These are phyloP conservation scores for Cercophora newfieldiana DNA, from an alignment of 495 filamentous ascomycete genomes.

Conservation along the genomic window DNA sequence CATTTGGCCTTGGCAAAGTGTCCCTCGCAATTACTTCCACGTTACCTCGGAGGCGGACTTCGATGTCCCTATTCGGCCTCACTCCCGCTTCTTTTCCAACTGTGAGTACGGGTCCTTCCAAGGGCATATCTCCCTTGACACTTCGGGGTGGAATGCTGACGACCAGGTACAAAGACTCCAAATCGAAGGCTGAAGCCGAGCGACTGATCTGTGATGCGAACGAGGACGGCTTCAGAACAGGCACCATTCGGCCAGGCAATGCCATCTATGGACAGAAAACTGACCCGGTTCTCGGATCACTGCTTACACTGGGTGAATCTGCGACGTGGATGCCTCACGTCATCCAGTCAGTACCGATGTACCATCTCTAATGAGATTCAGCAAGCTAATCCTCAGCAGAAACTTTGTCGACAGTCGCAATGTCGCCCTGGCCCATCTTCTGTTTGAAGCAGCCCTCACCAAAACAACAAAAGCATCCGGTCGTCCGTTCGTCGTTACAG, in stretches of 20 bases:
- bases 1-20: conserved; percentile 49
- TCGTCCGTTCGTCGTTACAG: conserved; percentile 44
- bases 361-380: neutral
- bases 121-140: neutral
- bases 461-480: conserved; percentile 38
- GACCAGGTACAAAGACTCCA: conserved; percentile 33
- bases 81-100: conserved; percentile 55
- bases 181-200: conserved; percentile 56
- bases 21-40: conserved; percentile 44
- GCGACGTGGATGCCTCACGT: conserved; percentile 49
- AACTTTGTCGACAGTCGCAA: conserved; percentile 58
- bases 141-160: neutral
- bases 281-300: conserved; percentile 43
- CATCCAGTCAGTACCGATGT: conserved; percentile 38
- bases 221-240: conserved; percentile 51
- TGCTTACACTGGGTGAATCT: conserved; percentile 24
- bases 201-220: conserved; percentile 51
- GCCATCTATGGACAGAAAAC: conserved; percentile 55
- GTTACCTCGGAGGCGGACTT: conserved; percentile 48
- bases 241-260: conserved; percentile 58
- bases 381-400: conserved; percentile 9
- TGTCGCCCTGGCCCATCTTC: conserved; percentile 57
- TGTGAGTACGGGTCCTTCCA: no score
- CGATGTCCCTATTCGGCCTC: conserved; percentile 43
- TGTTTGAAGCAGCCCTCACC: conserved; percentile 55